Evolutionary conservation across 2,329 filamentous ascomycete species (phyloP), one percentile per base, ranked within the genome.

Genomic region (Leptographium lundbergii): DNA sequence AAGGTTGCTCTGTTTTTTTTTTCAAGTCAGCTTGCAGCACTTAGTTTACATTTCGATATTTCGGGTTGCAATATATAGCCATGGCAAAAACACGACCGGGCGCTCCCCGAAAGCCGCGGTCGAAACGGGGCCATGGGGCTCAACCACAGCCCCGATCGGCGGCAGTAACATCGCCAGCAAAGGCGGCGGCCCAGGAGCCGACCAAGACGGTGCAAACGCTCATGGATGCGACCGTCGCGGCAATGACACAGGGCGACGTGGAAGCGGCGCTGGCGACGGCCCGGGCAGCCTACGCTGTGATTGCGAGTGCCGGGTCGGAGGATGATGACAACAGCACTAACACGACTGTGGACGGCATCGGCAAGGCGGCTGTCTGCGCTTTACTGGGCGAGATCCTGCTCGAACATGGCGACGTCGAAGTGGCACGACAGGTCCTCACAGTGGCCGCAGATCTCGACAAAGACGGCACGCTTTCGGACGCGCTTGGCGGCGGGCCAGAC

Each of bases 321-420:
- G 53, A 50, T 17, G n/a, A 27, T 52, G 29, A 34, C 47, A n/a
- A 17, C 51, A 56, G 19, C 56, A 60, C 45, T 52, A 60, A 62
- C 57, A 60, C 54, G 17, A 58, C 60, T 4, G 34, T 63, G 6
- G 62, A 58, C 55, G 63, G 62, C 14, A 60, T 65, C 4, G 63
- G 61, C 14, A 89, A 19, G 78, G 69, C 69, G 54, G 71, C 85
- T 13, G 87, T 88, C 1, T 74, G 91, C 56, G 89, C 87, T 65
- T 75, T 95, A 39, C 79, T 94, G 25, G 91, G 88, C 58, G 88
- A 95, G 67, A 89, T 95, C 67, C 80, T 84, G 66, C 80, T 96
- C 59, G 90, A 96, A 69, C 73, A 89, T 3, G 91, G 94, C 62
- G 89, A 96, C 52, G 78, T 88, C 58, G 87, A 92, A 57, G 75